Evolutionary conservation across 768 basidiomycete species (phyloP), one percentile per base, ranked within the genome.

Genomic region (Tylopilus balloui): DNA sequence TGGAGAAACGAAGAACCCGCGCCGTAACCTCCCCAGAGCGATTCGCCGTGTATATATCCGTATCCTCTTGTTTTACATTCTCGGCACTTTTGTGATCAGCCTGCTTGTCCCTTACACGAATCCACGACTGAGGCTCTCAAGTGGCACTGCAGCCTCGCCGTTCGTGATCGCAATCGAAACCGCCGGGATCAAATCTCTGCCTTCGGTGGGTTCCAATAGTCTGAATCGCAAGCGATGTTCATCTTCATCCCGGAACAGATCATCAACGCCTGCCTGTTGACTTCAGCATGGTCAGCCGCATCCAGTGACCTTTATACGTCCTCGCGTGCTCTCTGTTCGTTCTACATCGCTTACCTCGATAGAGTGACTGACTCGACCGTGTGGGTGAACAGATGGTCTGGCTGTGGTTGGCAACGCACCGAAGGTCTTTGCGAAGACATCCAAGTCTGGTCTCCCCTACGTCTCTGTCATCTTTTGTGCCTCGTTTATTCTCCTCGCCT

Each of bases 261-360:
- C 32, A 89, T 91, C 63, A 92, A 90, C 60, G 88, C 86, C 3
- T 83, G 80, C 64, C 74, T 95, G 13, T 69, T 98, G 54, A 90
- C 87, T 32, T 90, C 92, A 3, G 92, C 93, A 6, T 93, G 89
- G 86, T 95, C 92, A 21, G 92, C 93, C 28, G 90, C 88, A 6
- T 85, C 84, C 20, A 88, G 86, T 64, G 92, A 95, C 64, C 66
- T 96, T 39, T 95, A 92, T 71, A 93, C 91, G 4, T 85, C 86
- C 39, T 92, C 92, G 15, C 83, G 88, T 47, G 88, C 87, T 0
- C 76, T 97, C 9, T 94, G 87, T 88, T 53, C 58, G 84, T 73
- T 27, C 19, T 15, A 5, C 8, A n/a, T 7, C 25, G 10, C 11
- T 21, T 21, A 36, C 6, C 1, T 35, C 19, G 34, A n/a, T 5